Evolutionary conservation across 2,329 filamentous ascomycete genomes (phyloP).

Genomic region (Aspergillus sp.): DNA sequence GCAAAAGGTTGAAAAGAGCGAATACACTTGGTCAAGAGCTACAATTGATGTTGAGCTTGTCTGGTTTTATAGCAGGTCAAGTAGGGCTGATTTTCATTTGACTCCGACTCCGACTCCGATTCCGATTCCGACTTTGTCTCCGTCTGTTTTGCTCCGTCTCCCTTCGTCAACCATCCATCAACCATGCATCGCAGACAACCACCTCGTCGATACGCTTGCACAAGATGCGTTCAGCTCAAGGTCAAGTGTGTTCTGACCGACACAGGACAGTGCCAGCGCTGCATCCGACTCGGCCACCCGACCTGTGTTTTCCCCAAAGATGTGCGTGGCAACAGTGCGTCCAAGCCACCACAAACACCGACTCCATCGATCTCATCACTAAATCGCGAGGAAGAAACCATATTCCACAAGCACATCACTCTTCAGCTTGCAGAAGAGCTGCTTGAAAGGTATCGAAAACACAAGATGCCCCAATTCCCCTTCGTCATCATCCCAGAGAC

Average conservation of each 20-base stretch:
- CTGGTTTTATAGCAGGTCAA: not conserved
- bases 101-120: conserved; percentile 9
- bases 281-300: conserved; percentile 15
- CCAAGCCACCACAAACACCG: not conserved
- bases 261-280: conserved; percentile 16
- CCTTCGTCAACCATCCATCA: not conserved
- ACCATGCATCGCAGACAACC: conserved; percentile 14
- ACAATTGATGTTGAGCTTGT: not conserved
- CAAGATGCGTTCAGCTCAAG: conserved; percentile 18
- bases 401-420: not conserved
- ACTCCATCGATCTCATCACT: not conserved
- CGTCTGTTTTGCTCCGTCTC: not conserved
- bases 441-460: conserved; percentile 10
- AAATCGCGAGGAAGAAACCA: not conserved
- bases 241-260: conserved; percentile 14
- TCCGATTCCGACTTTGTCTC: not conserved
- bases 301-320: conserved; percentile 10
- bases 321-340: not conserved
- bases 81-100: not conserved
- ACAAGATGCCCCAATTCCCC: conserved; percentile 20
- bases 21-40: not conserved
- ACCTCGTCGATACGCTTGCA: conserved; percentile 16
- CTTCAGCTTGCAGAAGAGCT: not conserved
- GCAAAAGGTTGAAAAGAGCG: not conserved
- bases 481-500: conserved; percentile 15